Evolutionary conservation across 202 grass and related monocot species (phyloP).

Genomic region (Zoysia matrella): DNA sequence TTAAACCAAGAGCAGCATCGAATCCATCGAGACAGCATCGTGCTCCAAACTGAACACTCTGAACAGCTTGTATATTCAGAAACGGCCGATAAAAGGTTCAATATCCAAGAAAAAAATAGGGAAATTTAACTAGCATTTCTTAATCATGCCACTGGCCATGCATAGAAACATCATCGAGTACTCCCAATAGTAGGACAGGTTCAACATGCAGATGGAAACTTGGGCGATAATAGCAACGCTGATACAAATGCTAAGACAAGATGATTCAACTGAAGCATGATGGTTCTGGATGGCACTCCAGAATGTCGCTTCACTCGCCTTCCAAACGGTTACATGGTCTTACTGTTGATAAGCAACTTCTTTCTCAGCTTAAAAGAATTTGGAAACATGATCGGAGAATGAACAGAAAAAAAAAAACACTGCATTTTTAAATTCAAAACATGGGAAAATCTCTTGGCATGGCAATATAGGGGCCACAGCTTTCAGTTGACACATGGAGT

Average conservation of each 20-base stretch:
- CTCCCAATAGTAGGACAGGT: slow-evolving; percentile 9
- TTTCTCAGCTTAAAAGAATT: slow-evolving; percentile 63
- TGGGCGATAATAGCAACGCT: neutral
- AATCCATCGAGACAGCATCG: neutral
- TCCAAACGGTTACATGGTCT: neutral
- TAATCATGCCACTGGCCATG: slow-evolving; percentile 18
- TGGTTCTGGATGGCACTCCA: slow-evolving; percentile 14
- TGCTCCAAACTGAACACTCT: slow-evolving; percentile 1
- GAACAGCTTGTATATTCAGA: neutral
- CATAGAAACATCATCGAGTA: neutral
- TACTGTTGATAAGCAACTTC: slow-evolving; percentile 51
- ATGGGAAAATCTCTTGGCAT: neutral
- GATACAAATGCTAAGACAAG: slow-evolving; percentile 11
- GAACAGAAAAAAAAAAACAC: neutral
- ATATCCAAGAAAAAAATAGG: neutral
- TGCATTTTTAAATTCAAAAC: neutral
- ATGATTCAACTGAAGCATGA: slow-evolving; percentile 19
- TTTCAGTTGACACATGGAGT: neutral
- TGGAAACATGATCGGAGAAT: neutral
- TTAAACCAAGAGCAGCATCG: neutral
- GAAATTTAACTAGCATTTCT: slow-evolving; percentile 1
- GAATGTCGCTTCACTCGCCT: neutral
- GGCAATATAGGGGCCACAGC: neutral
- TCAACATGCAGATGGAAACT: slow-evolving; percentile 7
- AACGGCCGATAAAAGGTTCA: neutral